Base-by-base conservation (phyloP, 2,329 filamentous ascomycete species). In the Clarireedia hainanense region DNA sequence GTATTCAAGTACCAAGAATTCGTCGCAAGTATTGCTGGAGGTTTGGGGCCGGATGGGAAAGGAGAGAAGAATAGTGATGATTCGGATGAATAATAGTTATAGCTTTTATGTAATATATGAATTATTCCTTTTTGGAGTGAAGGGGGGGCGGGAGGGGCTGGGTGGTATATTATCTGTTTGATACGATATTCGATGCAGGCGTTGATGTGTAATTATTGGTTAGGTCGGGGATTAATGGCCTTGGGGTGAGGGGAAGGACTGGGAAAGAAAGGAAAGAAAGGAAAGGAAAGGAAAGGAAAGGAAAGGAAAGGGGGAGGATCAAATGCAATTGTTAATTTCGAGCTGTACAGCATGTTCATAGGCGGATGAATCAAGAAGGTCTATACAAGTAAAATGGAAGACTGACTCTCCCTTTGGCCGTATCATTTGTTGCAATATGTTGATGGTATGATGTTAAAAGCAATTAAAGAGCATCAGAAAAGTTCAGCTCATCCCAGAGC, bases 1-100 rank as follows among this genome's bases (percentile, higher is more conserved):
- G 91, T 97, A 0, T 97, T 99, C 72, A 83, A 85, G 66, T 99
- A 97, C 69, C 84, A 89, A 60, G 94, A 99, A 57, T 97, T 97
- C 73, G 89, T 97, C 34, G 49, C 59, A 23, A 60, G 60, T 56
- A 60, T 70, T 55, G 57, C 61, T 14, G 68, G 68, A 14, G 68
- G 67, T 5, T 58, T 61, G 20, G 58, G 59, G 34, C 50, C 57
- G 36, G 64, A 65, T 42, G 60, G 58, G 24, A 66, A 65, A 30
- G 65, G 54, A 10, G 61, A 55, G 36, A 56, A 58, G 46, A 39
- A 52, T 24, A 24, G 39, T 39, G 59, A 62, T 14, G 56, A 61
- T 36, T 26, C 40, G 14, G 52, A 55, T 36, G 47, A 50, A 36
- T 55, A 43, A 50, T 48, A 12, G 47, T 57, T 50, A 55, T 40